Percentiles rank a stretch among this genome's conserved stretches.
Conservation (phyloP, 2,329 filamentous ascomycete genomes). For the Aureobasidium pullulans region DNA sequence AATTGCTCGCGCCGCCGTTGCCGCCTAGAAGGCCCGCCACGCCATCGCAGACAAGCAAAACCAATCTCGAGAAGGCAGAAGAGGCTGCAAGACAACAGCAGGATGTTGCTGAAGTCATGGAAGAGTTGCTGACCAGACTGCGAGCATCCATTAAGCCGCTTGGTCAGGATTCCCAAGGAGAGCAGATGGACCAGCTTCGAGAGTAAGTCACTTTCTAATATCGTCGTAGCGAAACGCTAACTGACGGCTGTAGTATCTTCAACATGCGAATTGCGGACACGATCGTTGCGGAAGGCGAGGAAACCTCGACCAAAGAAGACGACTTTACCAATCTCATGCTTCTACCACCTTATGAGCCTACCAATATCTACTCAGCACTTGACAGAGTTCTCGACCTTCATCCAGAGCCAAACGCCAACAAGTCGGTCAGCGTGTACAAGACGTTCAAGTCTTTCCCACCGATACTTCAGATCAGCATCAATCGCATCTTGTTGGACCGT, state of each 20-base stretch:
- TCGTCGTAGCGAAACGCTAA: not conserved
- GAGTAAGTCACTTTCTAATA: slow-evolving; percentile 30
- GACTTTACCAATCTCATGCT: slow-evolving; percentile 57
- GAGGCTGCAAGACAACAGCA: slow-evolving; percentile 62
- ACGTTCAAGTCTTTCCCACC: slow-evolving; percentile 62
- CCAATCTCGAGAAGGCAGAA: slow-evolving; percentile 43
- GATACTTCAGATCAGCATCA: slow-evolving; percentile 81
- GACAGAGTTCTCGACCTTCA: slow-evolving; percentile 80
- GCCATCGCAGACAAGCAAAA: slow-evolving; percentile 21
- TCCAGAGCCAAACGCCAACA: slow-evolving; percentile 52
- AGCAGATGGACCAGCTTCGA: slow-evolving; percentile 61
- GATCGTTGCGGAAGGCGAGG: slow-evolving; percentile 31
- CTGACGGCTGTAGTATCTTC: slow-evolving; percentile 21
- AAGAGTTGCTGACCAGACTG: slow-evolving; percentile 83
- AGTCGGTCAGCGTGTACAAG: slow-evolving; percentile 54
- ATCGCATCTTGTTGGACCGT: slow-evolving; percentile 67
- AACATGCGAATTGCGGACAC: slow-evolving; percentile 23
- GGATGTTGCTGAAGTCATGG: slow-evolving; percentile 93
- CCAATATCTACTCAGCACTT: slow-evolving; percentile 74
- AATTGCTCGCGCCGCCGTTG: slow-evolving; percentile 43
- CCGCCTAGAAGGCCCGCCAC: slow-evolving; percentile 44
- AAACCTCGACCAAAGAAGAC: slow-evolving; percentile 44
- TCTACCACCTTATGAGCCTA: slow-evolving; percentile 49
- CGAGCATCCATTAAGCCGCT: slow-evolving; percentile 75
- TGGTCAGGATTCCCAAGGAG: slow-evolving; percentile 58